Conservation (phyloP, 2,329 filamentous ascomycete species). For the Venturiaceae sp. region DNA sequence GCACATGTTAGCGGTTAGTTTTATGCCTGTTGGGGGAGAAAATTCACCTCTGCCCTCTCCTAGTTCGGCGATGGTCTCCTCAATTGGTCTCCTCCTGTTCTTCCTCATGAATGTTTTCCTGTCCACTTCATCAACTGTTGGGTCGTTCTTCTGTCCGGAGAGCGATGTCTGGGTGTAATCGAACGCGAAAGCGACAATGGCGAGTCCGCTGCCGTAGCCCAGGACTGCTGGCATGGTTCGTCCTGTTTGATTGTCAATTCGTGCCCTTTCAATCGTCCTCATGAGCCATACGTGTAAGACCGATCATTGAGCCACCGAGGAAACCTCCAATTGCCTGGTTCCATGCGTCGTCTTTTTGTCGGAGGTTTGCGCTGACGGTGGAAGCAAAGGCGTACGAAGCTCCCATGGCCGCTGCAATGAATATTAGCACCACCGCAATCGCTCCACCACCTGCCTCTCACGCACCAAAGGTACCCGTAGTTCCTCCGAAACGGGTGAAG, state of each 20-base stretch:
- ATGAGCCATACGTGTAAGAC: conserved; percentile 33
- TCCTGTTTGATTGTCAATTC: conserved; percentile 25
- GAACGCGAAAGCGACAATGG: conserved; percentile 51
- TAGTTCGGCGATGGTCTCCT: conserved; percentile 71
- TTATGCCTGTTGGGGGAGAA: neutral
- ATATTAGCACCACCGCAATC: conserved; percentile 12
- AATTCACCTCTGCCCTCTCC: conserved; percentile 76
- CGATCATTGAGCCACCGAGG: conserved; percentile 61
- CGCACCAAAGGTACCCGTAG: conserved; percentile 60
- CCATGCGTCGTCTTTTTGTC: conserved; percentile 70
- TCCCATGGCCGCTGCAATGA: conserved; percentile 55
- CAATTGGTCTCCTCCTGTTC: conserved; percentile 62
- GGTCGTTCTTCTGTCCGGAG: conserved; percentile 34
- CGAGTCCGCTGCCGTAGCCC: conserved; percentile 54
- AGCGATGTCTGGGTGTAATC: conserved; percentile 57
- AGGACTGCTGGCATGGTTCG: conserved; percentile 61
- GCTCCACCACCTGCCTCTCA: neutral
- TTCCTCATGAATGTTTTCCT: conserved; percentile 65
- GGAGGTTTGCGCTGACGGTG: conserved; percentile 70
- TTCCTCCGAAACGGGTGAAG: conserved; percentile 68
- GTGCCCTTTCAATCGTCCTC: neutral
- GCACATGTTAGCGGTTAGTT: conserved; percentile 8
- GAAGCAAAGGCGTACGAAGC: conserved; percentile 70
- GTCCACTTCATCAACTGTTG: conserved; percentile 62
- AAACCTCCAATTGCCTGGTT: conserved; percentile 71